These are phyloP conservation scores for Harringtonia aguacate DNA, from an alignment of 2,329 filamentous ascomycete species.

Conservation along the genomic window DNA sequence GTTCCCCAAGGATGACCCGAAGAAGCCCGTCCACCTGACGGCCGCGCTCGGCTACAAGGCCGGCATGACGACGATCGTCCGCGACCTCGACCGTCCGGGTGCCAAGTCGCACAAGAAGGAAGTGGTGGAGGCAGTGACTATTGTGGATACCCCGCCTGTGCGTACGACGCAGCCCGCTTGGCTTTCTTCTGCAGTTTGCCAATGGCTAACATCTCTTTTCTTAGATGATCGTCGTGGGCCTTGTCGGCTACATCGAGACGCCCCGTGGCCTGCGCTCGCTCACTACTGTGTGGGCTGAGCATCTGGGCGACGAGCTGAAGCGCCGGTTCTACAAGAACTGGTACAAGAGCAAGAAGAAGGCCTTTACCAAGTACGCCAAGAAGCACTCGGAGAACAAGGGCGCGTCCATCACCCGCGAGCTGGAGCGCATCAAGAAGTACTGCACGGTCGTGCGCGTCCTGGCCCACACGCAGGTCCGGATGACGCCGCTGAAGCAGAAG, in stretches of 20 bases:
- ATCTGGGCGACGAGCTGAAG: conserved; percentile 97
- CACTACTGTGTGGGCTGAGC: conserved; percentile 99
- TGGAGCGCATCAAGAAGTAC: conserved; percentile 99
- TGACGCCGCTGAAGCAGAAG: conserved; percentile 99
- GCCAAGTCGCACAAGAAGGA: conserved; percentile 99
- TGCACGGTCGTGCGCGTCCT: conserved; percentile 98
- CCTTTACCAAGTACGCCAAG: conserved; percentile 99
- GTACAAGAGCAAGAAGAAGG: conserved; percentile 99
- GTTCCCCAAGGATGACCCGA: conserved; percentile 99
- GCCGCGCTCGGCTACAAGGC: conserved; percentile 99
- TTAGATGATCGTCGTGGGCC: conserved; percentile 99
- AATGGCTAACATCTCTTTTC: conserved; percentile 57
- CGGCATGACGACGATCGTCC: conserved; percentile 99
- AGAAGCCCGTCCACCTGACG: conserved; percentile 98
- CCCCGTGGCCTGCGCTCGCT: conserved; percentile 98
- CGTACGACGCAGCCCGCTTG: conserved; percentile 75
- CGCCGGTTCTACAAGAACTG: conserved; percentile 99
- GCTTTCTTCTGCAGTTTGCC: conserved; percentile 42
- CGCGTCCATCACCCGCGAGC: conserved; percentile 85
- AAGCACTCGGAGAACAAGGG: conserved; percentile 94
- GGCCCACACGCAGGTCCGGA: conserved; percentile 98
- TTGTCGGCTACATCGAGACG: conserved; percentile 99
- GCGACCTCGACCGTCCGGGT: conserved; percentile 96
- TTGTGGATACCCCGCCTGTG: conserved; percentile 94
- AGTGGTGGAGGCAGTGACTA: conserved; percentile 77